Base-by-base conservation (phyloP, 192 early-diverging fungal species). In the Thamnidium elegans region DNA sequence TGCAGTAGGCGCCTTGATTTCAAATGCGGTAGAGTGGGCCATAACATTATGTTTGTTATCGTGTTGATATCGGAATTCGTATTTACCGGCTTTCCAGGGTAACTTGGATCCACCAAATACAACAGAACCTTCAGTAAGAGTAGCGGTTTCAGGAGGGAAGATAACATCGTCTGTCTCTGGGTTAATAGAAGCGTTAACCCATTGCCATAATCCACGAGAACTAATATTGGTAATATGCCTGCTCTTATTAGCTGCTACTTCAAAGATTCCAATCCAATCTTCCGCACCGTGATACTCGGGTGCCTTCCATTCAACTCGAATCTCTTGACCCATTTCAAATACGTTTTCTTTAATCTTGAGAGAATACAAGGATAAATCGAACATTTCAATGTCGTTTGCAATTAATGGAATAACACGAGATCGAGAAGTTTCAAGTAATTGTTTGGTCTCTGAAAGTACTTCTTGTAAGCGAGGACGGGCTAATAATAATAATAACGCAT, bases 251-350 rank as follows among this genome's bases (percentile, higher is more conserved):
- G 84, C 79, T 0, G 83, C 84, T 0, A 92, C 84, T 13, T 83
- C 84, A 70, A 96, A 98, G 6, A 97, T 77, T 31, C 96, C 96
- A 69, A 98, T 89, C 96, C 96, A 98, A 75, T 98, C 96, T 52
- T 80, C 71, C 17, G 79, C 70, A 36, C 86, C 80, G 68, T 94
- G 90, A 65, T 76, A 87, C 58, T 71, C 66, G n/a, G 83, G 90
- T n/a, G 83, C 90, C 42, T 83, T 84, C 86, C 95, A 98, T 7
- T 73, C 62, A 2, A 94, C 76, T 1, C 62, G 71, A 43, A 98
- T 91, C 26, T 88, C 81, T 55, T 89, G 83, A 9, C 96, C 96
- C 23, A 98, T 79, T 30, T 74, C 68, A 60, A 88, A 92, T 51
- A 44, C 50, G 23, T 43, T 13, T 20, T 62, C 58, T 20, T 63